Percentiles rank a stretch among this genome's conserved stretches.
These are phyloP conservation scores for Hypoxylon lienhwacheense DNA, from an alignment of 495 filamentous ascomycete species.

Conservation along the genomic window DNA sequence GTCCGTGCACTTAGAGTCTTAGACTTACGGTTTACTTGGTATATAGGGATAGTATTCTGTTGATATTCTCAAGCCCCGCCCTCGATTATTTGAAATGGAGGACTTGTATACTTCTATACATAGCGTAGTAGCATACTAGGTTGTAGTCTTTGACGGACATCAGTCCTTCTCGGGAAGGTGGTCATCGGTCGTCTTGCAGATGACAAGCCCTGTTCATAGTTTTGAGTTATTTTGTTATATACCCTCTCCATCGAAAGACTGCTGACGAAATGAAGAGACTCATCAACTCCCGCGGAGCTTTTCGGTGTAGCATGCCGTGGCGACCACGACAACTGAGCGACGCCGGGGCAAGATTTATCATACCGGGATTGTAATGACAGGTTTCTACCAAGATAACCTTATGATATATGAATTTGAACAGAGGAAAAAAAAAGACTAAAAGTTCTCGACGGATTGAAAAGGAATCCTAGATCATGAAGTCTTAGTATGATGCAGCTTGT, in stretches of 20 bases:
- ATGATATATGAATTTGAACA: too few relatives aligned
- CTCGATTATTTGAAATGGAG: too few relatives aligned
- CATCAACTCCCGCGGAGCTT: not conserved
- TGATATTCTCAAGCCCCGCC: not conserved
- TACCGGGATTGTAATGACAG: too few relatives aligned
- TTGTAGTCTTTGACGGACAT: slow-evolving; percentile 1
- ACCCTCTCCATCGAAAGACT: slow-evolving; percentile 2
- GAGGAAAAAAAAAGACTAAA: too few relatives aligned
- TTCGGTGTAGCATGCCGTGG: not conserved
- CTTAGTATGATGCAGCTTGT: too few relatives aligned
- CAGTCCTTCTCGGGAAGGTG: slow-evolving; percentile 1
- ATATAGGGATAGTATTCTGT: slow-evolving; percentile 4
- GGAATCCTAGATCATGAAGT: too few relatives aligned
- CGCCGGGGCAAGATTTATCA: too few relatives aligned
- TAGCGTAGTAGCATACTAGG: not conserved
- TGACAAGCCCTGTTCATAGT: not conserved
- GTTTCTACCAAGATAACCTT: too few relatives aligned
- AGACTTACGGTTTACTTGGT: not conserved
- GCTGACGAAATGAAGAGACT: slow-evolving; percentile 16
- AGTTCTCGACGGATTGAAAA: too few relatives aligned
- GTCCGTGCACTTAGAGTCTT: slow-evolving; percentile 6
- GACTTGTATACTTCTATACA: not conserved
- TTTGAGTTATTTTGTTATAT: slow-evolving; percentile 1
- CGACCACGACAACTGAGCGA: too few relatives aligned
- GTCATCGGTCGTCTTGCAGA: slow-evolving; percentile 14